Evolutionary conservation across 108 stramenopile species (phyloP), one percentile per base, ranked within the genome.

Genomic region (Stephanodiscus triporus): DNA sequence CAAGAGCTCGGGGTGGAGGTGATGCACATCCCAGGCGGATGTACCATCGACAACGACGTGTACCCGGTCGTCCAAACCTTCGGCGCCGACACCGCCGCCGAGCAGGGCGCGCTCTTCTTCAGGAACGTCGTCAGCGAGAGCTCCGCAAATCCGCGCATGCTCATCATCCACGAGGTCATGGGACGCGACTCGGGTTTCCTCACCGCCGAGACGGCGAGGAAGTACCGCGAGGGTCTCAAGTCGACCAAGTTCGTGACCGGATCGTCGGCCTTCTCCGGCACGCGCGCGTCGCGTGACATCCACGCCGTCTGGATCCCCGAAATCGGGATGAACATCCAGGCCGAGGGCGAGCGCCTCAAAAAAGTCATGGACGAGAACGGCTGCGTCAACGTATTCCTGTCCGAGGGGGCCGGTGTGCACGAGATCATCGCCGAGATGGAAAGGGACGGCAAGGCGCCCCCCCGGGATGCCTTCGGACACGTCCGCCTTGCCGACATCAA

Each of bases 251-350:
- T 86, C 70, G 49, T 81, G 26, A 7, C 54, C 42, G 71, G 76
- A 30, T 36, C 66, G 66, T 16, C 16, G 42, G 72, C 69, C 29
- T 86, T 89, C 55, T 82, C 81, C 55, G 76, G 77, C n/a, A 72
- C 68, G 17, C 30, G 38, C 36, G 62, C 65, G 22, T 82, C 86
- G 63, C 87, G 92, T 59, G 95, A 96, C 66, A 63, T 96, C 30
- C 93, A 96, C 68, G 96, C 96, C 60, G 86, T 96, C 75, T 96
- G 90, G 90, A 91, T 96, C 63, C 96, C 96, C 5, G 96, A 96
- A 73, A 42, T 92, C 19, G 37, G 68, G 5, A 67, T 95, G 49
- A 84, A 92, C 67, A 86, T 96, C 70, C 58, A 68, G 9, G 79
- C 76, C n/a, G 96, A 95, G 74, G 92, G 88, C 10, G 82, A 62